Conservation (phyloP, 108 stramenopile genomes). For the Parietichytrium sp. region DNA sequence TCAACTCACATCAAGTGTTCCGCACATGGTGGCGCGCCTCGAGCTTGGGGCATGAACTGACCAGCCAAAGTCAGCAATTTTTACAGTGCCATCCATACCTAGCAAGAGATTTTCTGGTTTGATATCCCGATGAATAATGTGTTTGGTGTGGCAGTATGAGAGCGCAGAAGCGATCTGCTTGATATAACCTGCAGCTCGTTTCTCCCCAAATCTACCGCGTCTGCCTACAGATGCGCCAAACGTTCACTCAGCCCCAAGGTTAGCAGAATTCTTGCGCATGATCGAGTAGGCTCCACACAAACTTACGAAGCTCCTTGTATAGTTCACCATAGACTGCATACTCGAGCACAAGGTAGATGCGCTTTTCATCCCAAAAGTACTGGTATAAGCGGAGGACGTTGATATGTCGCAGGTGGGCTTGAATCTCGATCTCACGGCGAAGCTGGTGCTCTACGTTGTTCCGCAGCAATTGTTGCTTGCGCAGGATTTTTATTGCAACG, state of each 20-base stretch:
- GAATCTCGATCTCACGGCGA: constrained; percentile 97
- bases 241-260: no score
- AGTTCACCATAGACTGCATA: constrained; percentile 92
- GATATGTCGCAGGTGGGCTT: constrained; percentile 86
- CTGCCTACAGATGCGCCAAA: no score
- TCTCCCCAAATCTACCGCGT: constrained; percentile 74
- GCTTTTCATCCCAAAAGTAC: constrained; percentile 93
- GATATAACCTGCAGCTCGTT: constrained; percentile 78
- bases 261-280: no score
- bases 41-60: constrained; percentile 89
- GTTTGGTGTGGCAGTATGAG: constrained; percentile 88
- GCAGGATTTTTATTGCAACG: constrained; percentile 94
- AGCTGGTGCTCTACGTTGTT: constrained; percentile 95
- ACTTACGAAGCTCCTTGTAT: constrained; percentile 85
- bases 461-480: constrained; percentile 88
- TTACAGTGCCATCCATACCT: constrained; percentile 84
- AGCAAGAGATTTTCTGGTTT: constrained; percentile 97
- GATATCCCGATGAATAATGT: constrained; percentile 97
- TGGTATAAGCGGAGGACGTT: constrained; percentile 94
- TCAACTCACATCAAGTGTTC: no score
- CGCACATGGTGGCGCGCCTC: constrained; percentile 25
- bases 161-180: constrained; percentile 79
- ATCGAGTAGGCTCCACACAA: no score
- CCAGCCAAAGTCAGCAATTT: constrained; percentile 99
- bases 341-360: constrained; percentile 96